Evolutionary conservation across 2,329 filamentous ascomycete genomes (phyloP).

Genomic region (Cladophialophora yegresii): DNA sequence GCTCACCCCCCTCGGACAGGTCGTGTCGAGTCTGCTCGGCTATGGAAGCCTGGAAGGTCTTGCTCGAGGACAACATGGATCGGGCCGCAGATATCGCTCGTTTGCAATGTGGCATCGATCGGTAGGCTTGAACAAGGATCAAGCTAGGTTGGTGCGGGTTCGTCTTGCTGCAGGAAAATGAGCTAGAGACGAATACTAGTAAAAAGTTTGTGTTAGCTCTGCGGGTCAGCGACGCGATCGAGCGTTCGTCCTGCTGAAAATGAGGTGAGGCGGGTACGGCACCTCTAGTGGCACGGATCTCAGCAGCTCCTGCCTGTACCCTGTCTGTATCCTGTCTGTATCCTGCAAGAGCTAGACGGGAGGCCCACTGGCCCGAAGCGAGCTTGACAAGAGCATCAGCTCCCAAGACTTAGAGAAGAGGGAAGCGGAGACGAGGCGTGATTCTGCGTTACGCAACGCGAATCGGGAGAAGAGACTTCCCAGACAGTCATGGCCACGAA

Average conservation of each 20-base stretch:
- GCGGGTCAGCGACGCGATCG: not conserved
- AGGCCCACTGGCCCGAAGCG: not conserved
- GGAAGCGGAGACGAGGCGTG: not conserved
- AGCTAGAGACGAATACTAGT: not conserved
- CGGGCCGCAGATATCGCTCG: constrained; percentile 20
- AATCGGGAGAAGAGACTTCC: too few species aligned
- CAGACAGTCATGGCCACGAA: not conserved
- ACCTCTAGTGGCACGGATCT: constrained; percentile 1
- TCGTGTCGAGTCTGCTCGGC: not conserved
- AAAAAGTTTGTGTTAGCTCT: constrained; percentile 2
- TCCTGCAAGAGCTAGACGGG: not conserved
- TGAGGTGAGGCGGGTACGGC: constrained; percentile 13
- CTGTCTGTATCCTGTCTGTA: not conserved
- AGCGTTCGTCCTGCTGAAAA: not conserved
- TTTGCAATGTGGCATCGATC: constrained; percentile 17
- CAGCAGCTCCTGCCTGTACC: not conserved
- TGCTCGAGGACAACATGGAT: not conserved
- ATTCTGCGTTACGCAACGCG: not conserved
- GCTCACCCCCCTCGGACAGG: not conserved
- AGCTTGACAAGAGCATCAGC: constrained; percentile 6
- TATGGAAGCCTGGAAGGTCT: not conserved
- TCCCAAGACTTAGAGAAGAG: not conserved
- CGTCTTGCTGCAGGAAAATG: not conserved
- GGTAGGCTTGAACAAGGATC: constrained; percentile 13
- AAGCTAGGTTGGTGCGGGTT: constrained; percentile 5